Evolutionary conservation across 176 grass and related monocot genomes (phyloP).

Genomic region (Hordeum vulgare): DNA sequence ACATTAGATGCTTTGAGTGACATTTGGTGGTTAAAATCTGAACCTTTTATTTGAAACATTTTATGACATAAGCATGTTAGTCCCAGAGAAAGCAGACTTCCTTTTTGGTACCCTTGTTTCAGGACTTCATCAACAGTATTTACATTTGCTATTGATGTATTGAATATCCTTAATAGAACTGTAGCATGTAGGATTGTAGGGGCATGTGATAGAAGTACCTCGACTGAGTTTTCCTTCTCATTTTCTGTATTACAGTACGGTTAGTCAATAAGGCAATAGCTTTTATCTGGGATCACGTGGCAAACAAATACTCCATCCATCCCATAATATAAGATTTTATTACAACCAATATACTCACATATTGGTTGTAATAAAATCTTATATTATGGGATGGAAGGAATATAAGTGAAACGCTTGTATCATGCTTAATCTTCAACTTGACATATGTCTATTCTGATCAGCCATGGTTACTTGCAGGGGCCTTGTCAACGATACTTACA

Average conservation of each 20-base stretch:
- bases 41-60: neutral
- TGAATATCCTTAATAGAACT: neutral
- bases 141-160: neutral
- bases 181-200: neutral
- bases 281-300: neutral
- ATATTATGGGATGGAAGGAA: too few species aligned
- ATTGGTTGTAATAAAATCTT: too few species aligned
- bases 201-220: neutral
- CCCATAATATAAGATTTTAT: too few species aligned
- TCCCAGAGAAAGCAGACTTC: neutral
- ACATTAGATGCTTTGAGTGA: slow-evolving; percentile 4
- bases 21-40: neutral
- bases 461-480: slow-evolving; percentile 48
- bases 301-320: neutral
- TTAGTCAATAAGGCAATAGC: neutral
- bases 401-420: too few species aligned
- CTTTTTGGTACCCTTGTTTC: neutral
- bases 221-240: neutral
- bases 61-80: neutral
- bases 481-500: slow-evolving; percentile 93
- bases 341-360: too few species aligned
- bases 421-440: neutral
- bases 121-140: neutral
- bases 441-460: slow-evolving; percentile 1
- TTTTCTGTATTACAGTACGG: neutral